phyloP scores from a whole-genome alignment of 2,329 filamentous ascomycete genomes.

The Decorospora gaudefroyi region DNA sequence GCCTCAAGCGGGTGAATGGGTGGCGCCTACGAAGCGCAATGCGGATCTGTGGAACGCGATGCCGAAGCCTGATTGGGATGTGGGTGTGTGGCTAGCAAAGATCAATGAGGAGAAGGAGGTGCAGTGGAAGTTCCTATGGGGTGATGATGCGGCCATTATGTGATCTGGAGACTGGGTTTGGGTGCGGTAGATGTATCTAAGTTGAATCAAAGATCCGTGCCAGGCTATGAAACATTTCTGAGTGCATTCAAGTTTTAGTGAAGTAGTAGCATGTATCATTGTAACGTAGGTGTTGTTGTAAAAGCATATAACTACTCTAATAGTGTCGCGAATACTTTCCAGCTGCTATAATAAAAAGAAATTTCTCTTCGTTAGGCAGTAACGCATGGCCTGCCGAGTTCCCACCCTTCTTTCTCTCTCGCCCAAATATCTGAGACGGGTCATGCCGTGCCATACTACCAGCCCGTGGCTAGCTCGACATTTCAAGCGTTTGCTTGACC shows the following conservation, averaged over 20 bases:
- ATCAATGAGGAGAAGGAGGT: slow-evolving; percentile 7
- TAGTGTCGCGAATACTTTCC: too few relatives aligned
- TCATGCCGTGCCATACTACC: slow-evolving; percentile 56
- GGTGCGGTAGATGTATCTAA: neutral
- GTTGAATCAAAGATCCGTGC: too few relatives aligned
- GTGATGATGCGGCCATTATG: neutral
- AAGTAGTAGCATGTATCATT: too few relatives aligned
- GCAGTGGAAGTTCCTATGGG: slow-evolving; percentile 33
- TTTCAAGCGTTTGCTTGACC: slow-evolving; percentile 36
- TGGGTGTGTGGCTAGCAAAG: slow-evolving; percentile 21
- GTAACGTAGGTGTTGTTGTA: too few relatives aligned
- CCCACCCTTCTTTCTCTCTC: slow-evolving; percentile 49
- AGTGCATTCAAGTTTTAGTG: too few relatives aligned
- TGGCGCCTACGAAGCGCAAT: slow-evolving; percentile 26
- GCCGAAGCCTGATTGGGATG: slow-evolving; percentile 37
- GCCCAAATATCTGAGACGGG: slow-evolving; percentile 58
- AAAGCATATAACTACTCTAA: too few relatives aligned
- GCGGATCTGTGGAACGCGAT: slow-evolving; percentile 43
- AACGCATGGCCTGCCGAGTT: neutral
- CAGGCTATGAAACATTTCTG: too few relatives aligned
- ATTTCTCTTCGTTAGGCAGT: too few relatives aligned
- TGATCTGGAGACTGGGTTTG: neutral
- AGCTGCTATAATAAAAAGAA: too few relatives aligned
- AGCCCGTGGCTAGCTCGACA: slow-evolving; percentile 37
- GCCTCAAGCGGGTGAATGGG: slow-evolving; percentile 28